These are phyloP conservation scores for Dictyostelium discoideum DNA, from an alignment of 78 protist species.

Conservation along the genomic window dicty_2.7 NC_007089.4:5728501-5729000, in stretches of 20 bases:
- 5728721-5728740: background rate
- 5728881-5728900: background rate
- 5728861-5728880: background rate
- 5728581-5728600: slow-evolving; percentile 13
- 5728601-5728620: background rate
- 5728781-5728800: too few species aligned
- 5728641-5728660: background rate
- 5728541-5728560: slow-evolving; percentile 21
- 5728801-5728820: background rate
- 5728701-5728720: background rate
- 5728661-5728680: slow-evolving; percentile 3
- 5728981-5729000: too few species aligned
- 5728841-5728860: background rate
- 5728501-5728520: background rate
- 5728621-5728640: background rate
- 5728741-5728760: background rate
- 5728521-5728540: background rate
- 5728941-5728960: background rate
- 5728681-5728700: background rate
- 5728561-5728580: slow-evolving; percentile 40
- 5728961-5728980: too few species aligned
- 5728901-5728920: background rate
- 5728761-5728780: background rate
- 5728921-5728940: background rate
- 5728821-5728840: background rate